Base-by-base conservation (phyloP, 2,329 filamentous ascomycete genomes). In the Purpureocillium lavendulum region DNA sequence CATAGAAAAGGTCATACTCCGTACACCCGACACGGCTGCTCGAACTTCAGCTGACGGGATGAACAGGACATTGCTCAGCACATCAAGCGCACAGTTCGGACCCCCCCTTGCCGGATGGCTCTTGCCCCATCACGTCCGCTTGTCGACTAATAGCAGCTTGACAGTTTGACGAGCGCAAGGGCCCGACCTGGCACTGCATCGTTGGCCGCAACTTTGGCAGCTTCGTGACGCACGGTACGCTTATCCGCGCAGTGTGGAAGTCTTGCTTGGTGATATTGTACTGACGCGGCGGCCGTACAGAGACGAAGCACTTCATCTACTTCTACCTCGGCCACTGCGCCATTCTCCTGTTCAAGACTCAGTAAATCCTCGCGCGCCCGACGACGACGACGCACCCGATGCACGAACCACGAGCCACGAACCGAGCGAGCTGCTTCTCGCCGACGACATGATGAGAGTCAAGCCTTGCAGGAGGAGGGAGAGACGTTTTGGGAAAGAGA, bases 251-350 rank as follows among this genome's bases (percentile, higher is more conserved):
- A n/a, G n/a, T n/a, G n/a, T n/a, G n/a, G n/a, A n/a, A n/a, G n/a
- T n/a, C n/a, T n/a, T n/a, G n/a, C n/a, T n/a, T n/a, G n/a, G n/a
- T n/a, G n/a, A n/a, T n/a, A n/a, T 26, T 5, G 21, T 7, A 40
- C 38, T 14, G 12, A 30, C 8, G n/a, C 12, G 11, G 30, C 15
- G 18, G 17, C 13, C 29, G 9, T 35, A 30, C 69, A 96, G 92
- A 97, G 66, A 97, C 92, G 21, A 97, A 97, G 71, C 92, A 98
- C 67, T 98, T 98, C 72, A 96, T 98, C 63, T 98, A 98, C 72
- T 98, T 98, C 72, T 98, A 98, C 71, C 84, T 98, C 44, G 92
- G 92, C 40, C 92, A 97, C 73, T 96, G 88, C 65, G 92, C 92
- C 44, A 97, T 98, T 60, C 77, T 98, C 41, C 81, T 98, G 39